Percentiles rank a stretch among this genome's conserved stretches.
Evolutionary conservation across 768 basidiomycete species (phyloP).

Genomic region (Epithele typhae): DNA sequence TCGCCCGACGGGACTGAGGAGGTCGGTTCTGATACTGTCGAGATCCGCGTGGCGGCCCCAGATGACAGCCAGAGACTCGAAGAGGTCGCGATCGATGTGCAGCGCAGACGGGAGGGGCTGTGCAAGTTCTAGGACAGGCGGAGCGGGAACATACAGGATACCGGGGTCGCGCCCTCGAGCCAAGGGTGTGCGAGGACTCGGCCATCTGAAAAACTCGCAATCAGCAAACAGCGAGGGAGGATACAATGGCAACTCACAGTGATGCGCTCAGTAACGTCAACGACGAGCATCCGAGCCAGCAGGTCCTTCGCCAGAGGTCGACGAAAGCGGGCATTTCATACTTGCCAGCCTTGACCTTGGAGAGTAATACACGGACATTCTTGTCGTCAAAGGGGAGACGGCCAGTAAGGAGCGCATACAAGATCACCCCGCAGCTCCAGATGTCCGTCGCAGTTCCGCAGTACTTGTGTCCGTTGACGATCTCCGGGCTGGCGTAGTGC

Average conservation of each 20-base stretch:
- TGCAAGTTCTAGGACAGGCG: conserved; percentile 48
- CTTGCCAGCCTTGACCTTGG: conserved; percentile 83
- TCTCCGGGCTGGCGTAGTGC: conserved; percentile 96
- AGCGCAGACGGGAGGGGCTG: conserved; percentile 62
- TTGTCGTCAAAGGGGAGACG: conserved; percentile 93
- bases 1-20: conserved; percentile 64
- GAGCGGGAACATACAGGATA: conserved; percentile 39
- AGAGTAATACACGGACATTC: conserved; percentile 68
- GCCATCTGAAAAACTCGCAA: conserved; percentile 54
- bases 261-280: conserved; percentile 76
- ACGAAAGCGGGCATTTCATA: conserved; percentile 81
- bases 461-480: conserved; percentile 88
- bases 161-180: conserved; percentile 51
- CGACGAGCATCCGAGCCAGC: conserved; percentile 81
- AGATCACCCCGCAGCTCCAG: conserved; percentile 95
- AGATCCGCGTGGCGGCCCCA: conserved; percentile 73
- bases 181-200: conserved; percentile 84
- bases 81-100: conserved; percentile 72
- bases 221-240: conserved; percentile 1
- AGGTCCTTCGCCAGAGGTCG: conserved; percentile 82
- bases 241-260: conserved; percentile 45
- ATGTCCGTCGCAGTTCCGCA: conserved; percentile 89
- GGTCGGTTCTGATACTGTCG: conserved; percentile 55
- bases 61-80: conserved; percentile 76
- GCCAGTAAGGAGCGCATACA: conserved; percentile 87